Evolutionary conservation across 345 rosid genomes (phyloP).

Genomic region (Salix exigua): DNA sequence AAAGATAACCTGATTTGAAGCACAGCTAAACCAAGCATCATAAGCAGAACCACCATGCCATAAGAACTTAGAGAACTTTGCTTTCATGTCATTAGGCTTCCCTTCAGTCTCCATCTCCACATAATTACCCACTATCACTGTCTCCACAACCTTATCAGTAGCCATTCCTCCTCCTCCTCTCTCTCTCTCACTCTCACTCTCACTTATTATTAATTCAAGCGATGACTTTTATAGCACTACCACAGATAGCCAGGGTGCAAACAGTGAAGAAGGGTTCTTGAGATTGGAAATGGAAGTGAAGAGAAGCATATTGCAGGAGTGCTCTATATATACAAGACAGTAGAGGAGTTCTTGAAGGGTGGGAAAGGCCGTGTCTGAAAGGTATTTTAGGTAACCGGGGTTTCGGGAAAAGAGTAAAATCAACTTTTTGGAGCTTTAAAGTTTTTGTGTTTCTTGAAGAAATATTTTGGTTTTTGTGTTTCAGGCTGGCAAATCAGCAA

Average conservation of each 20-base stretch:
- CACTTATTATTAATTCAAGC: not conserved
- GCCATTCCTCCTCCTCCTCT: slow-evolving; percentile 28
- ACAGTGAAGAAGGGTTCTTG: not conserved
- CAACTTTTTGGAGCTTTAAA: slow-evolving; percentile 15
- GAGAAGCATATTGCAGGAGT: slow-evolving; percentile 10
- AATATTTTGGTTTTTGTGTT: slow-evolving; percentile 11
- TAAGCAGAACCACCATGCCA: slow-evolving; percentile 98
- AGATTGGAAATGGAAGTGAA: slow-evolving; percentile 30
- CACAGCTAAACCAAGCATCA: slow-evolving; percentile 99
- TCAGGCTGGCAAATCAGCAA: not conserved
- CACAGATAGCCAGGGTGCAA: not conserved
- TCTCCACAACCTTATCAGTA: slow-evolving; percentile 79
- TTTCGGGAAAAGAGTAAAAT: slow-evolving; percentile 34
- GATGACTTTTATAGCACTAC: not conserved
- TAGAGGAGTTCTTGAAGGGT: slow-evolving; percentile 6
- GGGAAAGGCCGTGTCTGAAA: slow-evolving; percentile 37
- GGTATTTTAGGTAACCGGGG: slow-evolving; percentile 18
- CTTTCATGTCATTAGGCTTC: slow-evolving; percentile 50
- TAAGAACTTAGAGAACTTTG: slow-evolving; percentile 60
- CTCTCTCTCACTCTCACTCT: not conserved
- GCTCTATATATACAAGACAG: slow-evolving; percentile 25
- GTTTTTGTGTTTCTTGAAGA: slow-evolving; percentile 12
- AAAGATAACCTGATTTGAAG: slow-evolving; percentile 76
- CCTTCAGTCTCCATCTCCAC: slow-evolving; percentile 93
- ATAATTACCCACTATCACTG: slow-evolving; percentile 79